Conservation (phyloP, 805 yeast species). For the Nakazawaea laoshanensis region DNA sequence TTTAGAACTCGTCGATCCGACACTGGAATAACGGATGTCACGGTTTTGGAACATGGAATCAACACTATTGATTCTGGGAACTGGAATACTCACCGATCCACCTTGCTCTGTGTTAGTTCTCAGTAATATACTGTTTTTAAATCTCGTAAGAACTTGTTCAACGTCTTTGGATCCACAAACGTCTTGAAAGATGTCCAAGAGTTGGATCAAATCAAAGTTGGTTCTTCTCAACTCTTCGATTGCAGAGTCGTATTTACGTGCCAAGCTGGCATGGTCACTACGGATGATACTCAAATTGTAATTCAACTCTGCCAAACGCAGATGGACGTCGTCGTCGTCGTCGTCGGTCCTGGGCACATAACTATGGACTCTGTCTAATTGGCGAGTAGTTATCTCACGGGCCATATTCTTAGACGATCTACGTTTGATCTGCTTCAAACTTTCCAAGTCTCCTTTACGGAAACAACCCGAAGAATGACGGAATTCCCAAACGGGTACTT, state of each 20-base stretch:
- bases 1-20: conserved; percentile 10
- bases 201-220: conserved; percentile 43
- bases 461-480: conserved; percentile 75
- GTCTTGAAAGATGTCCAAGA: conserved; percentile 33
- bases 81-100: no score
- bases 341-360: conserved; percentile 8
- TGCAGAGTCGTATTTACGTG: conserved; percentile 37
- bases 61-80: conserved; percentile 8
- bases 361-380: conserved; percentile 7
- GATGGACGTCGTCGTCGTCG: conserved; percentile 7
- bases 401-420: conserved; percentile 35
- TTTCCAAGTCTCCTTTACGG: conserved; percentile 71
- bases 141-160: conserved; percentile 20
- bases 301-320: conserved; percentile 26
- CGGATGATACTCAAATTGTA: conserved; percentile 27
- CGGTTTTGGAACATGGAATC: conserved; percentile 12
- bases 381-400: conserved; percentile 4
- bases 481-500: conserved; percentile 64
- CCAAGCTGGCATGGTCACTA: conserved; percentile 33
- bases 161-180: conserved; percentile 19
- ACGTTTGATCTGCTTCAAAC: conserved; percentile 69
- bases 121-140: conserved; percentile 20
- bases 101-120: no score
- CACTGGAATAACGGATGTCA: conserved; percentile 14
- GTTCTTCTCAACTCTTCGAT: conserved; percentile 38